Conservation (phyloP, 495 filamentous ascomycete genomes). For the Aspergillus indologenus region DNA sequence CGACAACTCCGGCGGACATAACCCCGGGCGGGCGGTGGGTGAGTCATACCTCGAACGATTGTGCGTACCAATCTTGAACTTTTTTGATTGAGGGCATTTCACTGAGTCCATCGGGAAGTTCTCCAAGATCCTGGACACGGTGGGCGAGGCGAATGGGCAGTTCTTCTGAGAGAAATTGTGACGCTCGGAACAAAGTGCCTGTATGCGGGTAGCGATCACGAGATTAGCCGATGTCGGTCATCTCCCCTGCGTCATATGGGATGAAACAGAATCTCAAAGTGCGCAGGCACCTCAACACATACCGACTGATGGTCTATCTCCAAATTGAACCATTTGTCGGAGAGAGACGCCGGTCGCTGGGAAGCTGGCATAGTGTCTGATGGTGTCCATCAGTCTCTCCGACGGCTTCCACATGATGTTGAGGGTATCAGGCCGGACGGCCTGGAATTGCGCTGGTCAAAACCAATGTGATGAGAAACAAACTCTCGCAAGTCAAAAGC, state of each 20-base stretch:
- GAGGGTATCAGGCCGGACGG: slow-evolving; percentile 29
- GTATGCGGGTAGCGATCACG: slow-evolving; percentile 7
- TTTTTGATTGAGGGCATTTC: slow-evolving; percentile 97
- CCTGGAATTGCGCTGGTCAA: slow-evolving; percentile 19
- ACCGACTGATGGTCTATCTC: slow-evolving; percentile 86
- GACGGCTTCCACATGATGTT: slow-evolving; percentile 83
- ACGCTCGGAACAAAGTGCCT: slow-evolving; percentile 96
- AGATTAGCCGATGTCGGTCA: slow-evolving; percentile 18
- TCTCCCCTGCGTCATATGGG: neutral
- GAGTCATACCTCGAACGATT: slow-evolving; percentile 88
- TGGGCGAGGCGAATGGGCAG: slow-evolving; percentile 95
- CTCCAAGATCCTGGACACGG: slow-evolving; percentile 86
- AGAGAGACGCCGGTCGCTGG: slow-evolving; percentile 95
- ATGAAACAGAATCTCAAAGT: neutral
- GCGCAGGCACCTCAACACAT: slow-evolving; percentile 20
- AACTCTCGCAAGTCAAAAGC: neutral
- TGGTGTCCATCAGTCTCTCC: slow-evolving; percentile 92
- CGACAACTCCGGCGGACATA: neutral
- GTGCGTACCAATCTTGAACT: slow-evolving; percentile 97
- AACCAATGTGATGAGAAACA: slow-evolving; percentile 3
- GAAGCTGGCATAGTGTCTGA: slow-evolving; percentile 96
- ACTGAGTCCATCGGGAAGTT: slow-evolving; percentile 93
- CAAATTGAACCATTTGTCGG: slow-evolving; percentile 99
- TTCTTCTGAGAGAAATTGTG: slow-evolving; percentile 97
- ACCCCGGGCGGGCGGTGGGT: neutral